Conservation (phyloP, 768 basidiomycete species). For the Pleurotus ostreatus region DNA sequence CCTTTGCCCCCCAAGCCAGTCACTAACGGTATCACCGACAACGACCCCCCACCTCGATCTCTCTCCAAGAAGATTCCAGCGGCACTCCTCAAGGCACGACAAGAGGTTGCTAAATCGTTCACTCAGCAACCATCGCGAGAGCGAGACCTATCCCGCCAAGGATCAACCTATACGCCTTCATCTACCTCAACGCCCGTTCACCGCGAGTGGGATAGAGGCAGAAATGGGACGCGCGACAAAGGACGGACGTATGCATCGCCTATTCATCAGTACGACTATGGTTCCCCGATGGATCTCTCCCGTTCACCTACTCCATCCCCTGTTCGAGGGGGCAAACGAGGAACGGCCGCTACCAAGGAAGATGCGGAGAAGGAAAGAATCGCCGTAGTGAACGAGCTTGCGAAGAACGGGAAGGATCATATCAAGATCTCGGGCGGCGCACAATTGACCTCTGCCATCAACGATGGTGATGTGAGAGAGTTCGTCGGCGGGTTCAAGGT, state of each 20-base stretch:
- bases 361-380: conserved; percentile 32
- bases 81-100: conserved; percentile 1
- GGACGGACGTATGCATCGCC: conserved; percentile 15
- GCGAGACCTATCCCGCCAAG: neutral
- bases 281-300: conserved; percentile 12
- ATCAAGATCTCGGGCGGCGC: conserved; percentile 53
- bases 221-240: conserved; percentile 13
- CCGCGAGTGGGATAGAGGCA: conserved; percentile 13
- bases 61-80: neutral
- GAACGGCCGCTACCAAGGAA: conserved; percentile 16
- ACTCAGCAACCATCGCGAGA: neutral
- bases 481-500: conserved; percentile 72
- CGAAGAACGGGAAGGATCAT: conserved; percentile 63
- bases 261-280: conserved; percentile 3
- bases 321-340: conserved; percentile 4
- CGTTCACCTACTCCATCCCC: conserved; percentile 30
- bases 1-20: conserved; percentile 1
- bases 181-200: conserved; percentile 12
- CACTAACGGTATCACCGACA: neutral
- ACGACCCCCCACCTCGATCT: neutral
- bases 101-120: neutral
- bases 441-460: conserved; percentile 43
- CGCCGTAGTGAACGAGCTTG: conserved; percentile 47
- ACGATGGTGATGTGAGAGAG: conserved; percentile 62
- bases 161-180: conserved; percentile 7